Base-by-base conservation (phyloP, 2,329 filamentous ascomycete species). In the Cercospora sojina region DNA sequence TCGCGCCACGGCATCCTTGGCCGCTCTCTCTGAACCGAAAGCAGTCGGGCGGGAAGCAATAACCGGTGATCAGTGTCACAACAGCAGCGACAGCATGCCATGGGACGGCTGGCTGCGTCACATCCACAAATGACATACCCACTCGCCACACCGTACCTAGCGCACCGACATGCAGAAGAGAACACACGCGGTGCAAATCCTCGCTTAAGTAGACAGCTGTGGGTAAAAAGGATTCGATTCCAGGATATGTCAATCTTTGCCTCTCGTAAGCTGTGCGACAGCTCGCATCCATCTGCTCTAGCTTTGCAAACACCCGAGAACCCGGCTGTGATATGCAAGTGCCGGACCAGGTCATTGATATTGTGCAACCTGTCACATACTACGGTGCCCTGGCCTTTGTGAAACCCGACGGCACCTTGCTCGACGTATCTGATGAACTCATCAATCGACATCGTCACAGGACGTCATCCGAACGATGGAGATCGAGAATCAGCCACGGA, bases 221-320 rank as follows among this genome's bases (percentile, higher is more conserved):
- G 43, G 43, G 16, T 23, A 49, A 0, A 38, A 20, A 12, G 43
- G 43, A 49, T 49, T 49, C 18, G 43, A 49, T 49, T 5, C 43
- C 41, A 47, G 41, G 43, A 49, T 49, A 49, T 49, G 43, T 49
- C 43, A 49, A 49, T 49, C 43, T 10, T 49, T 18, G 18, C 20
- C 43, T 20, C n/a, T 56, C 25, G 41, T 56, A 59, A 57, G 62
- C 41, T 35, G 62, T 49, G 62, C 51, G 43, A 55, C 56, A 49
- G 62, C 38, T 64, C 32, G 43, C 43, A 20, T 49, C 43, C 10
- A 23, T 49, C 43, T 49, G 43, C 43, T 49, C 43, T 18, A 49
- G 18, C 18, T 49, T 20, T 49, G 43, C 43, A 20, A 18, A 20
- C 43, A 49, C 43, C 43, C 43, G 43, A 49, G 43, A 49, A 49